Evolutionary conservation across 2,329 filamentous ascomycete species (phyloP), one percentile per base, ranked within the genome.

Genomic region (Diaporthe ampelina): DNA sequence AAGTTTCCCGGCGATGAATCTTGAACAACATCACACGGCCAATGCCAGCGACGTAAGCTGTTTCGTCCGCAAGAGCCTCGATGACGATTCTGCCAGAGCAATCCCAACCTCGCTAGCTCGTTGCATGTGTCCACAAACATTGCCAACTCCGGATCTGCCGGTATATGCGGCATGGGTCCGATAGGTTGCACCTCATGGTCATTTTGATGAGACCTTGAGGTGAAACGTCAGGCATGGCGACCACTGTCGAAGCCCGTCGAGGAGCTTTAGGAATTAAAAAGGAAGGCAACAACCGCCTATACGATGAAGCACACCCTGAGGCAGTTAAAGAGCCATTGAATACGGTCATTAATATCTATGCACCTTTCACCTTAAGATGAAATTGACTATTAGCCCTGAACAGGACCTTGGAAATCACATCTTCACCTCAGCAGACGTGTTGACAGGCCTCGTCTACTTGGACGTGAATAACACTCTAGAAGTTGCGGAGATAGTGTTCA

Each of bases 361-460:
- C 29, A 29, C 4, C 29, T 29, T 29, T 29, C 29, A 29, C 29
- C 29, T 13, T 45, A 26, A 26, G 3, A 68, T 68, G 45, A 68
- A 26, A 52, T 19, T 68, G 29, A 52, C 13, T n/a, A 26, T 68
- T 10, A 26, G 24, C 19, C 21, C 50, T 3, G 1, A 5, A 13
- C 43, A 52, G 9, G 45, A 68, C 19, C 29, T 37, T 26, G 10
- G 24, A 15, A 68, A 54, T n/a, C 19, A 24, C 19, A 37, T 40
- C 3, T 68, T 52, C 45, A 68, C 45, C 1, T 68, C 45, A 24
- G 21, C 50, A 13, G 63, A 68, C 37, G 48, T 68, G 17, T 45
- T 68, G 7, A 54, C 63, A n/a, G 63, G 63, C 13, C 29, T 26
- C 17, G 63, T 68, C 37, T 68, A 50, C 48, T 29, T 68, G 17